Conservation (phyloP, 1,139 yeast species). For the Sporopachydermia cereana region DNA sequence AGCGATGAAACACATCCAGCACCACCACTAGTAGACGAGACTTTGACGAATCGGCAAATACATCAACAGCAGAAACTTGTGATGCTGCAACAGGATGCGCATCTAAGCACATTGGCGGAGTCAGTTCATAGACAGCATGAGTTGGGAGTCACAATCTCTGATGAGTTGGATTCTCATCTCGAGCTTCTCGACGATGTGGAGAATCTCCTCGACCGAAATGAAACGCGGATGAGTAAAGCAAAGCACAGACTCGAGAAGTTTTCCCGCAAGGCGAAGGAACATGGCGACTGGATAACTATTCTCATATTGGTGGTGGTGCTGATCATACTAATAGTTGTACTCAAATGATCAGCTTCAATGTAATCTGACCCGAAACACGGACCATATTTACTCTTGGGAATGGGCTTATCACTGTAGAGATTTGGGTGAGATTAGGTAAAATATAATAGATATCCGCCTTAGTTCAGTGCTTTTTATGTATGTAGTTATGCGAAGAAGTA, state of each 20-base stretch:
- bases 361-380: too few species aligned
- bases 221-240: slow-evolving; percentile 42
- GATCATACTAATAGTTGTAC: slow-evolving; percentile 44
- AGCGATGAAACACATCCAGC: slow-evolving; percentile 15
- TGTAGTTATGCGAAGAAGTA: too few species aligned
- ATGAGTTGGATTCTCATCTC: slow-evolving; percentile 58
- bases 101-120: slow-evolving; percentile 43
- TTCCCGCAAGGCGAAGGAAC: slow-evolving; percentile 46
- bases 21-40: too few species aligned
- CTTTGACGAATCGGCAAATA: slow-evolving; percentile 36
- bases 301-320: slow-evolving; percentile 48
- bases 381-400: too few species aligned
- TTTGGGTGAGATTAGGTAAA: too few species aligned
- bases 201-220: slow-evolving; percentile 46
- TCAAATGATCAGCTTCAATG: too few species aligned
- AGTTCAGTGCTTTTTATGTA: too few species aligned
- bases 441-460: too few species aligned
- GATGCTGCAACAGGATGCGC: slow-evolving; percentile 44
- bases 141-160: slow-evolving; percentile 52
- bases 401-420: too few species aligned
- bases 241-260: slow-evolving; percentile 41
- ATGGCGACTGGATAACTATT: slow-evolving; percentile 65
- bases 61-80: slow-evolving; percentile 45
- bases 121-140: slow-evolving; percentile 56
- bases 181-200: slow-evolving; percentile 64